Evolutionary conservation across 768 basidiomycete species (phyloP), one percentile per base, ranked within the genome.

Genomic region (Kwoniella dendrophila): DNA sequence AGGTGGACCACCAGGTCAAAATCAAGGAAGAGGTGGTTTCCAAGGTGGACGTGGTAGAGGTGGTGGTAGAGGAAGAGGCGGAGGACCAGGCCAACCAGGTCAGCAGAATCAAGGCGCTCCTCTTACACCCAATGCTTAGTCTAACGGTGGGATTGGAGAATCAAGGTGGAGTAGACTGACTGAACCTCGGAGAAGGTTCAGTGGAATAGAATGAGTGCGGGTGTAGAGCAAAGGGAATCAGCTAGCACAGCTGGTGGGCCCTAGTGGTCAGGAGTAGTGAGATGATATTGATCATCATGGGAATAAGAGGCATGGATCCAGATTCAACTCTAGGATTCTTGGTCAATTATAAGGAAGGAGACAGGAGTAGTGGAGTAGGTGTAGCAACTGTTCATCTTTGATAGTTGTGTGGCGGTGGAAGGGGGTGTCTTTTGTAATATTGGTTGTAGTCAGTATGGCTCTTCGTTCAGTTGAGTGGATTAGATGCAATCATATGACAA

Each of bases 31-130:
- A n/a, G n/a, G n/a, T n/a, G n/a, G n/a, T n/a, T n/a, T n/a, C n/a
- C n/a, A 56, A 54, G n/a, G 53, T 69, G 58, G 14, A 43, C 51
- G 34, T 50, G 16, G 64, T 64, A 34, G 64, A 66, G 65, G 63
- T 10, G 55, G 41, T 68, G 59, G 38, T 48, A 59, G 47, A 18
- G 51, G 32, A 14, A 56, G 62, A 47, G 67, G 66, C 20, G 68
- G 58, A 12, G 56, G 60, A 56, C 62, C 59, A 1, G 71, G 59
- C 36, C 47, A 32, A 33, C 2, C 20, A 44, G n/a, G n/a, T n/a
- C n/a, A 20, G 5, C 41, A 43, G 45, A 24, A 59, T 43, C 40
- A 27, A 62, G 60, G 57, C 53, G 71, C 54, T 45, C 18, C 18
- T 44, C 68, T n/a, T n/a, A n/a, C n/a, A n/a, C n/a, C n/a, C n/a